Conservation (phyloP, 495 filamentous ascomycete genomes). For the Penicillium chermesinum region DNA sequence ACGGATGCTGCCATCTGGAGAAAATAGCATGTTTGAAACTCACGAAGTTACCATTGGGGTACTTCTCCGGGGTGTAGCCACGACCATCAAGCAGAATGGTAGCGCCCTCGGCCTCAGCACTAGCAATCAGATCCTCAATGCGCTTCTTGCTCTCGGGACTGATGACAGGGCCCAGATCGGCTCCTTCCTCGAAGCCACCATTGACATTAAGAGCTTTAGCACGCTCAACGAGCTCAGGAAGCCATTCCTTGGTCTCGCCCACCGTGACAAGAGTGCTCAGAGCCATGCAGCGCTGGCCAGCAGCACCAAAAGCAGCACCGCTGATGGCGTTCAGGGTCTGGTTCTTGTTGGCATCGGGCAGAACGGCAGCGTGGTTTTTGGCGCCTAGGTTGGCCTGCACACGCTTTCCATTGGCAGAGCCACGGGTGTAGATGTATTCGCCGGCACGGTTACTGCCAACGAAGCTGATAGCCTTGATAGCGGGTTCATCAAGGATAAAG, state of each 20-base stretch:
- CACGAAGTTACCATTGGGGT: conserved; percentile 95
- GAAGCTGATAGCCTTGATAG: conserved; percentile 97
- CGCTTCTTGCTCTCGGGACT: conserved; percentile 84
- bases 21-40: conserved; percentile 15
- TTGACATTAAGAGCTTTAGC: conserved; percentile 88
- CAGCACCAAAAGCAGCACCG: conserved; percentile 93
- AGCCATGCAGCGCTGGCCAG: conserved; percentile 97
- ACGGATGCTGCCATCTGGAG: not conserved
- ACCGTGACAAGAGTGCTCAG: conserved; percentile 91
- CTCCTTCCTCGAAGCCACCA: conserved; percentile 89
- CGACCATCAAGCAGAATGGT: conserved; percentile 93
- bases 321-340: conserved; percentile 91
- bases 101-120: conserved; percentile 87
- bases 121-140: conserved; percentile 84
- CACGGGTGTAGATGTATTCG: conserved; percentile 92
- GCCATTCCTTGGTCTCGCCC: conserved; percentile 89
- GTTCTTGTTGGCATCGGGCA: conserved; percentile 98
- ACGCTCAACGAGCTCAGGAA: conserved; percentile 83
- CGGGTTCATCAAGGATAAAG: conserved; percentile 94
- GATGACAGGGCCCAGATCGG: conserved; percentile 96
- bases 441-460: conserved; percentile 95
- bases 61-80: conserved; percentile 81
- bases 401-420: conserved; percentile 82
- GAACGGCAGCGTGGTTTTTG: conserved; percentile 95
- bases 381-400: conserved; percentile 98